phyloP scores from a whole-genome alignment of 2,329 filamentous ascomycete genomes.

The Phyllachora maydis region DNA sequence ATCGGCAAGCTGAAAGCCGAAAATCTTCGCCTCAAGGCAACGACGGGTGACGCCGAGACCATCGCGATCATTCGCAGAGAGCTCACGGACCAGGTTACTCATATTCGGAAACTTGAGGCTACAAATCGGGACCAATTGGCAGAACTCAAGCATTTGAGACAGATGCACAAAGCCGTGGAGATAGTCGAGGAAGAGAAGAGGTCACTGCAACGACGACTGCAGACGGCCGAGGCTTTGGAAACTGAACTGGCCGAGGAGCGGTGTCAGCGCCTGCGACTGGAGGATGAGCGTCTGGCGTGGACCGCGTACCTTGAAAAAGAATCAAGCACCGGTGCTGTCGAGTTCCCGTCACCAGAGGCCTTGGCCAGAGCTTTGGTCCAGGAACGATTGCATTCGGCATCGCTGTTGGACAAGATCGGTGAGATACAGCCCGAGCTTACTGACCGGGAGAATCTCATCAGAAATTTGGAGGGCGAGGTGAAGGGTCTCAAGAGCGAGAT shows the following conservation, averaged over 20 bases:
- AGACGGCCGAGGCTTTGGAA: conserved; percentile 53
- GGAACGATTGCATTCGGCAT: conserved; percentile 60
- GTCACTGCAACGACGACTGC: conserved; percentile 55
- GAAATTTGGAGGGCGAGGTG: conserved; percentile 50
- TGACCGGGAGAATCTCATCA: conserved; percentile 59
- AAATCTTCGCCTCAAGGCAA: conserved; percentile 63
- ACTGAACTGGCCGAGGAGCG: conserved; percentile 60
- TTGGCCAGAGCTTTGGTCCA: conserved; percentile 69
- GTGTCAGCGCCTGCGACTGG: conserved; percentile 66
- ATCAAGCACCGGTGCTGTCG: conserved; percentile 34
- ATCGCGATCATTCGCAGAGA: conserved; percentile 72
- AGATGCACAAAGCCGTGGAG: conserved; percentile 70
- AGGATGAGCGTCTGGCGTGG: conserved; percentile 80
- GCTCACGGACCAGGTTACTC: conserved; percentile 76
- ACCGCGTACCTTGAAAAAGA: conserved; percentile 62
- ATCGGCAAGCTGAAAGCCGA: conserved; percentile 64
- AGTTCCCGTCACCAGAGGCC: conserved; percentile 76
- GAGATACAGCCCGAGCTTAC: conserved; percentile 56
- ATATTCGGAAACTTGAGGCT: conserved; percentile 68
- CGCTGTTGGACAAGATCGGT: conserved; percentile 64
- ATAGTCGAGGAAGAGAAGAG: conserved; percentile 92
- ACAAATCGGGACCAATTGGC: conserved; percentile 58
- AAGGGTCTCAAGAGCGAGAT: conserved; percentile 42
- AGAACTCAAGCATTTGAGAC: conserved; percentile 66
- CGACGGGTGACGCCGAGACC: conserved; percentile 71